Conservation (phyloP, 768 basidiomycete species). For the Boletus reticulatus region DNA sequence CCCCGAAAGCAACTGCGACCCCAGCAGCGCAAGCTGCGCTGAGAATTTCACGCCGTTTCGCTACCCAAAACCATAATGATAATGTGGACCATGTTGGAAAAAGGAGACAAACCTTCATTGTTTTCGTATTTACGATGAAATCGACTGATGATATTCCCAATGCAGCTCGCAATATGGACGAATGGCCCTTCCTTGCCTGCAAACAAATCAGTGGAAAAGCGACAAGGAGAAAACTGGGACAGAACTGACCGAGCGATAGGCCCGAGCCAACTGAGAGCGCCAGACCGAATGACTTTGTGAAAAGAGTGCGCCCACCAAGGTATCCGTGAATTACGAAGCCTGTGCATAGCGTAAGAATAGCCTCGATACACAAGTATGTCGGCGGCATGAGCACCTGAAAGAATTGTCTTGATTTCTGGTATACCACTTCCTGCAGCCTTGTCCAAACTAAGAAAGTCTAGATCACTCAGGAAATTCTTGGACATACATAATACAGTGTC, state of each 20-base stretch:
- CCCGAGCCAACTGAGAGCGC: conserved; percentile 92
- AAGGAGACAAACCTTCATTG: conserved; percentile 72
- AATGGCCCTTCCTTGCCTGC: conserved; percentile 72
- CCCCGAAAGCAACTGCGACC: conserved; percentile 96
- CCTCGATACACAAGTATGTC: conserved; percentile 9
- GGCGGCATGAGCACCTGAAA: conserved; percentile 54
- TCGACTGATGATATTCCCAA: conserved; percentile 91
- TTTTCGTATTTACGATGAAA: conserved; percentile 87
- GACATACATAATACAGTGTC: conserved; percentile 79
- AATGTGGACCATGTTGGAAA: background rate
- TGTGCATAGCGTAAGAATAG: conserved; percentile 18
- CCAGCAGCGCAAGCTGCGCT: conserved; percentile 97
- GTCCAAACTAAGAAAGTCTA: conserved; percentile 16
- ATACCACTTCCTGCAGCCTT: conserved; percentile 95
- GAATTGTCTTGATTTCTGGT: conserved; percentile 93
- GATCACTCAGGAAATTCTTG: background rate
- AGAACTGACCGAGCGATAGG: conserved; percentile 64
- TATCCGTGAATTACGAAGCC: conserved; percentile 98
- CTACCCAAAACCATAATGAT: conserved; percentile 36
- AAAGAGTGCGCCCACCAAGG: conserved; percentile 84
- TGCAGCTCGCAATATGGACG: conserved; percentile 90
- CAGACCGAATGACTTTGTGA: conserved; percentile 88
- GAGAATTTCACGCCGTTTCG: conserved; percentile 90
- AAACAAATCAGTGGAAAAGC: background rate
- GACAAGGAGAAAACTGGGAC: conserved; percentile 4